These are phyloP conservation scores for Pseudonitzschia pungens DNA, from an alignment of 108 stramenopile species.

Conservation along the genomic window DNA sequence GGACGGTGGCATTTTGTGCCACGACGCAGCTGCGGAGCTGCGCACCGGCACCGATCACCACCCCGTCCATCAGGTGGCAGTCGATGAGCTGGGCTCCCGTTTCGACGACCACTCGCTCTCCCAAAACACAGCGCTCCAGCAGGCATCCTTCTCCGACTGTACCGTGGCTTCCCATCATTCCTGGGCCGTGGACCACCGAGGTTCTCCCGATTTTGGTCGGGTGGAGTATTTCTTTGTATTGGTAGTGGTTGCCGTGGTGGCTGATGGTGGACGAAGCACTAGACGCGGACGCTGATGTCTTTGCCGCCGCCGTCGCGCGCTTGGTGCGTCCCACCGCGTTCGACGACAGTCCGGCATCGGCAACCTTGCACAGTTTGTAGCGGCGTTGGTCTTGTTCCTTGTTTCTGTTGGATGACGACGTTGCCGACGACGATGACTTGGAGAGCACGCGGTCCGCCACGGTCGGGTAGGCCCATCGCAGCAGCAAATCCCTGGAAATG, in stretches of 20 bases:
- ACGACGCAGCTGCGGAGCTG: constrained; percentile 65
- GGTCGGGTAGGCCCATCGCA: constrained; percentile 94
- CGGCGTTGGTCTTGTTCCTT: background rate
- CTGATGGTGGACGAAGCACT: background rate
- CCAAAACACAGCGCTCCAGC: constrained; percentile 71
- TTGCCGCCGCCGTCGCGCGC: too few relatives aligned
- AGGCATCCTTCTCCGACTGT: constrained; percentile 71
- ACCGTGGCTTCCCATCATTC: constrained; percentile 63
- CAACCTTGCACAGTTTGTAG: constrained; percentile 19
- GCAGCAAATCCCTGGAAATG: constrained; percentile 82
- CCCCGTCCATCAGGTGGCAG: constrained; percentile 87
- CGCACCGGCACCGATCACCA: constrained; percentile 70
- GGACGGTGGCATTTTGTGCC: constrained; percentile 63
- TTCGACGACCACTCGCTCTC: constrained; percentile 69
- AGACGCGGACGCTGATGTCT: too few relatives aligned
- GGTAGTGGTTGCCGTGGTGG: constrained; percentile 16
- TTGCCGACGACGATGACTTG: too few relatives aligned
- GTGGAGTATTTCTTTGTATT: constrained; percentile 30
- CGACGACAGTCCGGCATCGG: constrained; percentile 16
- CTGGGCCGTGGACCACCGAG: constrained; percentile 56
- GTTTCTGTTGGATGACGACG: too few relatives aligned
- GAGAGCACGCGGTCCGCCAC: constrained; percentile 70
- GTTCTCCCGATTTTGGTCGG: constrained; percentile 56
- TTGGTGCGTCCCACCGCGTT: constrained; percentile 40
- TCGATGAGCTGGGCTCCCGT: constrained; percentile 52